phyloP scores from a whole-genome alignment of 768 basidiomycete genomes.

The Mycena galopus region DNA sequence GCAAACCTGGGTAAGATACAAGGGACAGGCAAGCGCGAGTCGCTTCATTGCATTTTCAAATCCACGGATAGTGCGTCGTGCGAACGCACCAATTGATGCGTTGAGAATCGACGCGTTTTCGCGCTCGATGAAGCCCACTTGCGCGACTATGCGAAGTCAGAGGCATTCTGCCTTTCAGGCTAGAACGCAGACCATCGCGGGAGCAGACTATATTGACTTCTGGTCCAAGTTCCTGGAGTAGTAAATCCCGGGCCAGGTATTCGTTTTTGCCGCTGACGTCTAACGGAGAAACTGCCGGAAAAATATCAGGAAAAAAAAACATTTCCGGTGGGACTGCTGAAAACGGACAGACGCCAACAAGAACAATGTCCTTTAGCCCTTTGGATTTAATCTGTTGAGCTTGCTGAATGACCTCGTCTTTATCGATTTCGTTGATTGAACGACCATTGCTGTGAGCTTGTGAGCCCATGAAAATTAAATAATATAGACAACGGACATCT shows the following conservation, averaged over 20 bases:
- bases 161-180: neutral
- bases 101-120: constrained; percentile 80
- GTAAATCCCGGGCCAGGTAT: constrained; percentile 47
- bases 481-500: constrained; percentile 68
- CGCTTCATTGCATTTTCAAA: constrained; percentile 65
- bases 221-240: constrained; percentile 49
- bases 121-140: constrained; percentile 71
- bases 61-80: constrained; percentile 65
- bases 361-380: constrained; percentile 44
- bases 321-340: neutral
- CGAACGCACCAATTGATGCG: constrained; percentile 72
- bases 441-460: constrained; percentile 44
- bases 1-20: constrained; percentile 63
- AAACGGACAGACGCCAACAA: constrained; percentile 48
- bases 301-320: neutral
- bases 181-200: constrained; percentile 52
- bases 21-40: constrained; percentile 61
- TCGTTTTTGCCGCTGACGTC: constrained; percentile 49
- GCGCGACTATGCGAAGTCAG: constrained; percentile 55
- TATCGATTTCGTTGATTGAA: constrained; percentile 50
- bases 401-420: constrained; percentile 60
- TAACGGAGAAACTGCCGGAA: constrained; percentile 46
- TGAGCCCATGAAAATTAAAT: too few species aligned
- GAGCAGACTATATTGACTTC: constrained; percentile 65
- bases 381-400: constrained; percentile 51